Evolutionary conservation across 331 rosid genomes (phyloP).

Genomic region (Rosa hybrid): DNA sequence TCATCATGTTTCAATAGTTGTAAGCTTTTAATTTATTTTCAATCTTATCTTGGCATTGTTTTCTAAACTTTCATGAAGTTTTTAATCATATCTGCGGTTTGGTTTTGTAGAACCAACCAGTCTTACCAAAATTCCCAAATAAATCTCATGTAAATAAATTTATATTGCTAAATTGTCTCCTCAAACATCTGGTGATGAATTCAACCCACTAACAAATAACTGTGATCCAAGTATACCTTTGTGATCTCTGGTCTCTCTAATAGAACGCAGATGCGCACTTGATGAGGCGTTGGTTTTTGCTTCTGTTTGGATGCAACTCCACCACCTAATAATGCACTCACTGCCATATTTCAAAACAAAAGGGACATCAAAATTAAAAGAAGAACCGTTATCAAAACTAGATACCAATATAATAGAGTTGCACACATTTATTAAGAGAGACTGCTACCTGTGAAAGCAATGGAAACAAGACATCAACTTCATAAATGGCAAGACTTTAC

Average conservation of each 20-base stretch:
- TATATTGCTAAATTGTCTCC: neutral
- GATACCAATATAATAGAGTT: neutral
- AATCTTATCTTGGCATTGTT: neutral
- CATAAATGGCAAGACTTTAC: constrained; percentile 59
- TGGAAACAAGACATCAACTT: constrained; percentile 93
- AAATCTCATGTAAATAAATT: neutral
- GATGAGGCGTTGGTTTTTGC: constrained; percentile 38
- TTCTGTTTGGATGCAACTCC: constrained; percentile 66
- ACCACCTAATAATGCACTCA: constrained; percentile 80
- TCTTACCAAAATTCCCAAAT: neutral
- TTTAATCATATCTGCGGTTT: neutral
- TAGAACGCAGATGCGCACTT: constrained; percentile 17
- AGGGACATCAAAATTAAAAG: constrained; percentile 10
- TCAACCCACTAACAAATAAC: neutral
- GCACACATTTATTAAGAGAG: neutral
- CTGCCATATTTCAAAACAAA: constrained; percentile 44
- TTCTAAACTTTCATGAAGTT: neutral
- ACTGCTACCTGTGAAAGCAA: constrained; percentile 70
- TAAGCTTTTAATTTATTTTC: neutral
- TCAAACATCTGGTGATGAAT: constrained; percentile 16
- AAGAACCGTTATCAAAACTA: constrained; percentile 11
- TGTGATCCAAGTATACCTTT: constrained; percentile 27
- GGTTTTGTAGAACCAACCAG: neutral
- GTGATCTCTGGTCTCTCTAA: constrained; percentile 24
- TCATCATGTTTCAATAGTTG: neutral